Percentiles rank a stretch among this genome's conserved stretches.
phyloP scores from a whole-genome alignment of 768 basidiomycete genomes.

The Suillus tomentosus region DNA sequence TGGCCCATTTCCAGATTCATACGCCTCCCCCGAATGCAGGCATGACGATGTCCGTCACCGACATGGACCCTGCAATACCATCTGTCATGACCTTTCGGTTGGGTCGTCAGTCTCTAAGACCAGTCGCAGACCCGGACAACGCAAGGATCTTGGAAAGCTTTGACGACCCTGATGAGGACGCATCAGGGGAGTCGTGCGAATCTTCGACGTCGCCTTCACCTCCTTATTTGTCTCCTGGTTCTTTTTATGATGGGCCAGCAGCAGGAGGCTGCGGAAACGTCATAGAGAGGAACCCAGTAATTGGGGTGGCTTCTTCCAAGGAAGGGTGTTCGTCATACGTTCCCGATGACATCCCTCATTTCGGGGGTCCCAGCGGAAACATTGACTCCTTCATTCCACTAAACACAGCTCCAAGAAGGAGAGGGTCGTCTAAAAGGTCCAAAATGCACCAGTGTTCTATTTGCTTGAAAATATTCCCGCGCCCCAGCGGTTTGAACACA shows the following conservation, averaged over 20 bases:
- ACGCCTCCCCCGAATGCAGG: slow-evolving; percentile 8
- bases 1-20: slow-evolving; percentile 33
- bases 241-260: slow-evolving; percentile 10
- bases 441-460: slow-evolving; percentile 52
- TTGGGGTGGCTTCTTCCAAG: neutral
- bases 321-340: slow-evolving; percentile 1
- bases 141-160: slow-evolving; percentile 21
- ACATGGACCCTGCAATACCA: slow-evolving; percentile 12
- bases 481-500: slow-evolving; percentile 52
- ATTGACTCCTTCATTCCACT: slow-evolving; percentile 2
- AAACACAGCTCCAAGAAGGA: neutral
- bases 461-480: slow-evolving; percentile 48
- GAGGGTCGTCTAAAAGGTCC: slow-evolving; percentile 35
- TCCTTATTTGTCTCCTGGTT: slow-evolving; percentile 10
- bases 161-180: slow-evolving; percentile 21
- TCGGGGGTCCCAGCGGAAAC: slow-evolving; percentile 11
- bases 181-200: slow-evolving; percentile 16
- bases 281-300: slow-evolving; percentile 5
- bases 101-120: slow-evolving; percentile 25
- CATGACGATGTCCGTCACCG: neutral
- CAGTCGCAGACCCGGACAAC: slow-evolving; percentile 31
- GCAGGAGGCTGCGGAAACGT: slow-evolving; percentile 28
- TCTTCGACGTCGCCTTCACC: slow-evolving; percentile 11
- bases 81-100: slow-evolving; percentile 35
- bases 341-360: slow-evolving; percentile 13